Conservation (phyloP, 2,329 filamentous ascomycete species). For the Fusarium pseudocircinatum region DNA sequence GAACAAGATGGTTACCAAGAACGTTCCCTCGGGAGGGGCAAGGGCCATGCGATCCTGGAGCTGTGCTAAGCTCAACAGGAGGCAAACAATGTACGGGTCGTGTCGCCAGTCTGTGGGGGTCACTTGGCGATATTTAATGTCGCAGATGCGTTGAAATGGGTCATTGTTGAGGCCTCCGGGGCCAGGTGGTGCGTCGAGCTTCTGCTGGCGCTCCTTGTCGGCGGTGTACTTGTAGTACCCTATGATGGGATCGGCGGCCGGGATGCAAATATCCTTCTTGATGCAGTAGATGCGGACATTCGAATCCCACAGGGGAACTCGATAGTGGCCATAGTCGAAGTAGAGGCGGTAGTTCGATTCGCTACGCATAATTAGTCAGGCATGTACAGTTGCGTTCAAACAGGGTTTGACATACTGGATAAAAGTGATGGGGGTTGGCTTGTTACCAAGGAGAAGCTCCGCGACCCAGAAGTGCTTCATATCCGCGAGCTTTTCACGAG, state of each 20-base stretch:
- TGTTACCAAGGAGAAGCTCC: background rate
- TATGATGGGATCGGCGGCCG: background rate
- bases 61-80: background rate
- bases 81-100: background rate
- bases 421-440: background rate
- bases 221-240: background rate
- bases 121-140: background rate
- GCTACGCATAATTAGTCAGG: background rate
- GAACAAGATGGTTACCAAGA: background rate
- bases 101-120: background rate
- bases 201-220: background rate
- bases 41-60: background rate
- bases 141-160: accelerated
- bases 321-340: background rate
- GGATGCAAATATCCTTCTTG: background rate
- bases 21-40: no score
- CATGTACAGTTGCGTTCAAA: background rate
- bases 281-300: accelerated
- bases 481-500: background rate
- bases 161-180: background rate
- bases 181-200: accelerated
- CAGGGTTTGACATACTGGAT: background rate
- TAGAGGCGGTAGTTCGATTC: no score
- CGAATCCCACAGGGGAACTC: background rate
- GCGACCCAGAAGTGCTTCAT: background rate